A percentile compares a stretch with the other conserved stretches of the same genome.
Evolutionary conservation across 805 yeast genomes (phyloP).

Genomic region (Maudiozyma pseudohumilis): DNA sequence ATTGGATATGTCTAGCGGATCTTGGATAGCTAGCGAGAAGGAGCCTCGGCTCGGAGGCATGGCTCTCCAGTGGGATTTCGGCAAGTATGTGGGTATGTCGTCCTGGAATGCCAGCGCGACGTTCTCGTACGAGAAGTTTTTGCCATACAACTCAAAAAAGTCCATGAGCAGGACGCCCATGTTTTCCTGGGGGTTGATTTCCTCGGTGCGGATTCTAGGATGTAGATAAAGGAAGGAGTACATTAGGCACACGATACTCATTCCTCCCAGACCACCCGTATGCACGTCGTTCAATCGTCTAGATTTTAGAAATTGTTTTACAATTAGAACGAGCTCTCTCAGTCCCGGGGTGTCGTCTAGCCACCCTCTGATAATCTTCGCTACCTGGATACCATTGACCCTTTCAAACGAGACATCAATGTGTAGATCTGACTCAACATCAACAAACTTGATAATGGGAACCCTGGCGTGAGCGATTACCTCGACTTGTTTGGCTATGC

Average conservation of each 20-base stretch:
- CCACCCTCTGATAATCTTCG: slow-evolving; percentile 70
- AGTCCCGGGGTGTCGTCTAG: slow-evolving; percentile 61
- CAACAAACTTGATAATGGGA: slow-evolving; percentile 87
- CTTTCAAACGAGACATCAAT: slow-evolving; percentile 89
- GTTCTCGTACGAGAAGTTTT: slow-evolving; percentile 74
- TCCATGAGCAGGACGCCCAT: slow-evolving; percentile 82
- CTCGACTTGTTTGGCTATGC: slow-evolving; percentile 62
- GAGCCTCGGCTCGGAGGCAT: slow-evolving; percentile 34
- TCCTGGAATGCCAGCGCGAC: slow-evolving; percentile 55
- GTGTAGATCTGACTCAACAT: slow-evolving; percentile 55
- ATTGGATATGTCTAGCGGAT: slow-evolving; percentile 74
- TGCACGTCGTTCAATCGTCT: slow-evolving; percentile 79
- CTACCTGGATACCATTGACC: slow-evolving; percentile 73
- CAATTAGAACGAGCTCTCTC: slow-evolving; percentile 68
- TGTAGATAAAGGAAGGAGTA: slow-evolving; percentile 72
- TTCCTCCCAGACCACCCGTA: slow-evolving; percentile 92
- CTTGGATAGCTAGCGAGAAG: slow-evolving; percentile 69
- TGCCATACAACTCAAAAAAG: slow-evolving; percentile 87
- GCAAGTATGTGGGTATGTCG: slow-evolving; percentile 49
- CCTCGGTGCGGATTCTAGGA: slow-evolving; percentile 60
- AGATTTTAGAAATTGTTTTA: slow-evolving; percentile 76
- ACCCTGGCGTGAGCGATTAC: slow-evolving; percentile 87
- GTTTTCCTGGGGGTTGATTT: slow-evolving; percentile 60
- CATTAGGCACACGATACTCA: slow-evolving; percentile 79
- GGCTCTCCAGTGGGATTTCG: slow-evolving; percentile 45